Conservation (phyloP, 2,329 filamentous ascomycete species). For the Zelopaecilomyces penicillatus region DNA sequence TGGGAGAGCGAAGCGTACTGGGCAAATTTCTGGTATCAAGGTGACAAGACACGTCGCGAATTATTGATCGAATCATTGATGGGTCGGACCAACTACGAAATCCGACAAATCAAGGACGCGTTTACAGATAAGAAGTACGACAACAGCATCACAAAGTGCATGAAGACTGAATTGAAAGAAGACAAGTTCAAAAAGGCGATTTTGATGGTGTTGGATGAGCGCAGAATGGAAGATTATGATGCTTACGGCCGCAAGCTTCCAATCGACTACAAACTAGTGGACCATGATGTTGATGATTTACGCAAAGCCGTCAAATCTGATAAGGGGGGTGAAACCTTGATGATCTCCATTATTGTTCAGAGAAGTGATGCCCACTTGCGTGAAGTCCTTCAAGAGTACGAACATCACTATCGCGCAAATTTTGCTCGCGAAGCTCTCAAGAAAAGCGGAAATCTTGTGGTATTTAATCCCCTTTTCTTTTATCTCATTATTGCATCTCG, state of each 20-base stretch:
- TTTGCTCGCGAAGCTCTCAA: slow-evolving; percentile 81
- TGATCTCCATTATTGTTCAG: slow-evolving; percentile 76
- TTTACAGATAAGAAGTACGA: slow-evolving; percentile 90
- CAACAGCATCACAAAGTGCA: slow-evolving; percentile 72
- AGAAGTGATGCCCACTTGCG: slow-evolving; percentile 74
- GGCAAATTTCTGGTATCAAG: slow-evolving; percentile 97
- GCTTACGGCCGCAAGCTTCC: slow-evolving; percentile 49
- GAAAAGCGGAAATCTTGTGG: slow-evolving; percentile 87
- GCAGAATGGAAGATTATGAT: slow-evolving; percentile 74
- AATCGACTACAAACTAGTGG: slow-evolving; percentile 51
- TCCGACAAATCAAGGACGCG: slow-evolving; percentile 73
- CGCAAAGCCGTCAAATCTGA: slow-evolving; percentile 60
- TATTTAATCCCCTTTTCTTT: slow-evolving; percentile 40
- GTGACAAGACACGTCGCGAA: slow-evolving; percentile 74
- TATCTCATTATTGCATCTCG: background rate
- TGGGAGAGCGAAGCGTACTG: slow-evolving; percentile 96
- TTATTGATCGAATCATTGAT: slow-evolving; percentile 89
- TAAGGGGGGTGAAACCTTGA: slow-evolving; percentile 76
- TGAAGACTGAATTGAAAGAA: slow-evolving; percentile 86
- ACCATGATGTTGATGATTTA: slow-evolving; percentile 65
- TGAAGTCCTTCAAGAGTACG: slow-evolving; percentile 71
- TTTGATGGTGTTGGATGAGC: slow-evolving; percentile 71
- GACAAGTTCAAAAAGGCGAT: slow-evolving; percentile 94
- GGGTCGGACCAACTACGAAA: slow-evolving; percentile 82
- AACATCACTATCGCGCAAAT: slow-evolving; percentile 63